Conservation (phyloP, 2,329 filamentous ascomycete genomes). For the Alternaria sp. region DNA sequence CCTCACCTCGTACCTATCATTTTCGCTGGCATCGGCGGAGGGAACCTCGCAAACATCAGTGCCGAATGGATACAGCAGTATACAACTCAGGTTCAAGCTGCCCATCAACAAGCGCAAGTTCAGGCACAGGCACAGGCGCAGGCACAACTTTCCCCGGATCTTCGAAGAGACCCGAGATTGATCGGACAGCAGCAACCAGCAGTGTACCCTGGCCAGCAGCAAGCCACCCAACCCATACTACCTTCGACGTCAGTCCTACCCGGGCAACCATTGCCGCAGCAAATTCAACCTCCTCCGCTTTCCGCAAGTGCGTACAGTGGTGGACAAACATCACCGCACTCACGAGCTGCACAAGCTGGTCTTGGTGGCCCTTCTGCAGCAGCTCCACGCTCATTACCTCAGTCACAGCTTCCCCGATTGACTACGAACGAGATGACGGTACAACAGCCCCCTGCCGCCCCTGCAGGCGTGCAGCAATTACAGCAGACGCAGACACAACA, state of each 20-base stretch:
- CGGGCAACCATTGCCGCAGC: slow-evolving; percentile 46
- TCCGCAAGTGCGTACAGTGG: slow-evolving; percentile 41
- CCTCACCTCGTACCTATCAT: slow-evolving; percentile 61
- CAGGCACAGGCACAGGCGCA: slow-evolving; percentile 51
- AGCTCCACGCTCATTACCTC: slow-evolving; percentile 53
- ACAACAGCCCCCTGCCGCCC: slow-evolving; percentile 54
- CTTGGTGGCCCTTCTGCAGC: slow-evolving; percentile 47
- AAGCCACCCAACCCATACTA: slow-evolving; percentile 39
- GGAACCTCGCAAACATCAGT: slow-evolving; percentile 55
- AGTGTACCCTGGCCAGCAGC: slow-evolving; percentile 39
- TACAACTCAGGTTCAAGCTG: slow-evolving; percentile 52
- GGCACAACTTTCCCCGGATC: slow-evolving; percentile 49
- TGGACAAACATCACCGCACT: slow-evolving; percentile 43
- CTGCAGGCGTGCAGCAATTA: slow-evolving; percentile 49
- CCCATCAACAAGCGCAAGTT: slow-evolving; percentile 52
- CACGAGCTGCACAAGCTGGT: slow-evolving; percentile 39
- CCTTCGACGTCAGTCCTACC: slow-evolving; percentile 45
- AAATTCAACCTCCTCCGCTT: slow-evolving; percentile 50
- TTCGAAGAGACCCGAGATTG: slow-evolving; percentile 51
- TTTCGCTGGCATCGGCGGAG: slow-evolving; percentile 59
- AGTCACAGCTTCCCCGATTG: slow-evolving; percentile 57
- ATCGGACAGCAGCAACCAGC: slow-evolving; percentile 48
- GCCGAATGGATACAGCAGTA: slow-evolving; percentile 60
- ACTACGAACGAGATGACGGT: slow-evolving; percentile 61
- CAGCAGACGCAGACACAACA: slow-evolving; percentile 60